Percentiles rank a stretch among this genome's conserved stretches.
Evolutionary conservation across 2,329 filamentous ascomycete genomes (phyloP).

Genomic region (Phaeosphaeriaceae sp.): DNA sequence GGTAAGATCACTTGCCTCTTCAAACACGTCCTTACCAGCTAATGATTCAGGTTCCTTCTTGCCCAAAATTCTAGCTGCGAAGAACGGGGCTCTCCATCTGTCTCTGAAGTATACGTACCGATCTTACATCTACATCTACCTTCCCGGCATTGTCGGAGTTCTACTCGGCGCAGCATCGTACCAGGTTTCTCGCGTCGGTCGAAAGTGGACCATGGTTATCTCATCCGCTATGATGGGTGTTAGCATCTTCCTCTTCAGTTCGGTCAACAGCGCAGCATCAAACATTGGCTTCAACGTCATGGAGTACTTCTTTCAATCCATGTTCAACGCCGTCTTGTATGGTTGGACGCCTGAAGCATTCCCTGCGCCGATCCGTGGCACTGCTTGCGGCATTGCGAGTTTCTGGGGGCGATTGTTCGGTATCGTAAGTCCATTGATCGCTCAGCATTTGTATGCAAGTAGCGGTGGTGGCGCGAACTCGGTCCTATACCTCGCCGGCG

Average conservation of each 20-base stretch:
- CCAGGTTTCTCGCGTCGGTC: conserved; percentile 52
- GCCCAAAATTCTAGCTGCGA: conserved; percentile 59
- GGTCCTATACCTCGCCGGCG: conserved; percentile 64
- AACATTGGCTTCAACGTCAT: conserved; percentile 60
- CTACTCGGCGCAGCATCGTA: conserved; percentile 58
- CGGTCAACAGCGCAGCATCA: conserved; percentile 54
- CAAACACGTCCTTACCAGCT: conserved; percentile 6
- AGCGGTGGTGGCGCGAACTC: conserved; percentile 54
- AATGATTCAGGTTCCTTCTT: conserved; percentile 52
- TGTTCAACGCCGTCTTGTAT: conserved; percentile 62
- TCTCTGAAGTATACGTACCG: conserved; percentile 59
- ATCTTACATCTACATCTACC: conserved; percentile 63
- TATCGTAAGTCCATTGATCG: conserved; percentile 65
- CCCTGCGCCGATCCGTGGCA: conserved; percentile 59
- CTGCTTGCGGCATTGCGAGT: conserved; percentile 62
- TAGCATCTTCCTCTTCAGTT: conserved; percentile 54
- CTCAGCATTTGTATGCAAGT: conserved; percentile 52
- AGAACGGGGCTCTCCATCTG: conserved; percentile 56
- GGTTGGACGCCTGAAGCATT: conserved; percentile 62
- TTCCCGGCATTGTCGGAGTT: conserved; percentile 60
- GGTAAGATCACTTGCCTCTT: conserved; percentile 29
- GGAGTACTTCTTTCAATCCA: conserved; percentile 61
- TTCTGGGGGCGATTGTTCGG: conserved; percentile 67
- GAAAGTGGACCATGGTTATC: conserved; percentile 55
- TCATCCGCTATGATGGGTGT: conserved; percentile 53